Percentiles rank a stretch among this genome's conserved stretches.
phyloP scores from a whole-genome alignment of 2,329 filamentous ascomycete species.

The Volutella citrinella region DNA sequence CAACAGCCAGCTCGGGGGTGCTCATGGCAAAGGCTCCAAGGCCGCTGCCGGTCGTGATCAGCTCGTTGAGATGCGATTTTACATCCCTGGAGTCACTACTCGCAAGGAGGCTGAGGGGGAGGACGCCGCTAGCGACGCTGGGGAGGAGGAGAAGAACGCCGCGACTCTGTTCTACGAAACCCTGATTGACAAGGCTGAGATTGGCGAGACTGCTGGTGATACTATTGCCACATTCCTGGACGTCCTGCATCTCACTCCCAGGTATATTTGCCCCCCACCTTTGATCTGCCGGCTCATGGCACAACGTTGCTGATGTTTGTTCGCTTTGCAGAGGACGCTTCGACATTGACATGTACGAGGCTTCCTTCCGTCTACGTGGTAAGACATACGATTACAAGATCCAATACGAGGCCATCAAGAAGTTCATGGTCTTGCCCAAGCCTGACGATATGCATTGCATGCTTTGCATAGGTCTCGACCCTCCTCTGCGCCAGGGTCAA shows the following conservation, averaged over 20 bases:
- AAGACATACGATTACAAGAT: constrained; percentile 99
- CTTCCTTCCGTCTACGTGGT: constrained; percentile 91
- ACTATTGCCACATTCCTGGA: constrained; percentile 97
- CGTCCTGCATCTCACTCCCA: constrained; percentile 92
- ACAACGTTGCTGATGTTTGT: too few relatives aligned
- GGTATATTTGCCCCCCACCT: constrained; percentile 50
- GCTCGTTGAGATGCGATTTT: constrained; percentile 97
- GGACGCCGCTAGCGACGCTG: constrained; percentile 62
- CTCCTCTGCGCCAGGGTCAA: constrained; percentile 92
- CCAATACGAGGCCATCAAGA: constrained; percentile 95
- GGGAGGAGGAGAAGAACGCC: constrained; percentile 79
- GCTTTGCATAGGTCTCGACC: constrained; percentile 91
- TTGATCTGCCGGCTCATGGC: constrained; percentile 8
- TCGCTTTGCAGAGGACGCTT: constrained; percentile 76
- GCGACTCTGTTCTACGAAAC: constrained; percentile 98
- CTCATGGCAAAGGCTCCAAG: constrained; percentile 77
- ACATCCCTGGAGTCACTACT: constrained; percentile 87
- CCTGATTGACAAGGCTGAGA: constrained; percentile 96
- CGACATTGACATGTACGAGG: constrained; percentile 99
- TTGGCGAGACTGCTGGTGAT: constrained; percentile 97
- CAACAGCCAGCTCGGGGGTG: constrained; percentile 72
- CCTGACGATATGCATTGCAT: constrained; percentile 97
- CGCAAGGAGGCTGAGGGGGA: constrained; percentile 69
- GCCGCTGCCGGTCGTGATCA: constrained; percentile 87
- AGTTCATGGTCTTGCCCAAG: constrained; percentile 97